Base-by-base conservation (phyloP, 2,329 filamentous ascomycete species). In the Fusarium sororula region DNA sequence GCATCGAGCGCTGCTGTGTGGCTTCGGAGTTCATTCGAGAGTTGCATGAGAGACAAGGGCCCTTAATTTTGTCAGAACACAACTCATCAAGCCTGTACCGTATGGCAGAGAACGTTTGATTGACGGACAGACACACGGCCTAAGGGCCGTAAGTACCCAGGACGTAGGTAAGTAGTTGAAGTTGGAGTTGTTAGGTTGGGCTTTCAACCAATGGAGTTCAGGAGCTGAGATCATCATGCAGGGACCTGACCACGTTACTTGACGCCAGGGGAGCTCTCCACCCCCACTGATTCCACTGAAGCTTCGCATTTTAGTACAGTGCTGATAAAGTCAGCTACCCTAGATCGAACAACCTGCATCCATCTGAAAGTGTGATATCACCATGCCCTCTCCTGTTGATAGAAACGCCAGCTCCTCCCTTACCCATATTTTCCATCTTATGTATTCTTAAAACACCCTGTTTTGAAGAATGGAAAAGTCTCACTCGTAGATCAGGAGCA, bases 141-240 rank as follows among this genome's bases (percentile, higher is more conserved):
- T 30, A 28, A 38, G 14, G 24, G 32, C 32, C 35, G 26, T 42
- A 15, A 50, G 28, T n/a, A 50, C 47, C 47, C 47, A 39, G 61
- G 35, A 26, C 17, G 42, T 17, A 54, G 24, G 35, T n/a, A 54
- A 20, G 35, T 38, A 39, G 24, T 54, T 54, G 54, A 30, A 63
- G 56, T 69, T 69, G 66, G 24, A 64, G 20, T 69, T 64, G 28
- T 53, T 39, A 45, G 28, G 51, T 53, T 39, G 30, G 60, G 63
- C 64, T 45, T 41, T 63, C 30, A 37, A 32, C 67, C 66, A 70
- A 65, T 70, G 24, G 35, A 41, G 56, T 22, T 44, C 44, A 42
- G 51, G 30, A 68, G 54, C 54, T 62, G 50, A 54, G 55, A 67
- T 67, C 64, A 63, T 66, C 64, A 67, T 68, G 63, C 65, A 67